A percentile compares a stretch with the other conserved stretches of the same genome.
Evolutionary conservation across 2,329 filamentous ascomycete genomes (phyloP).

Genomic region (Zymoseptoria pseudotritici): DNA sequence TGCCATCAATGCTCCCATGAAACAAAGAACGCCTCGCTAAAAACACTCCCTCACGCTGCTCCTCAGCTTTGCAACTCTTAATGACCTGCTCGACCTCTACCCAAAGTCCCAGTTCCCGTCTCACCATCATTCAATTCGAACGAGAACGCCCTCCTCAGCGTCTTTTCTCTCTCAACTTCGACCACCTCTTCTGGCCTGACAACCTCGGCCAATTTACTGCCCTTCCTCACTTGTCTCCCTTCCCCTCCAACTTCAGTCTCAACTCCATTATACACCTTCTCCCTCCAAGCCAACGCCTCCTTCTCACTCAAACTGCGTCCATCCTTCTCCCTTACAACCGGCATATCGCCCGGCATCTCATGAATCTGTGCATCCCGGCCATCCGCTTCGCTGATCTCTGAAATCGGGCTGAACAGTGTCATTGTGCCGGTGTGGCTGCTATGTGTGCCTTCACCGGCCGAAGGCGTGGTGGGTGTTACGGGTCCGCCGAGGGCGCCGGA

Average conservation of each 20-base stretch:
- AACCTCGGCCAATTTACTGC: slow-evolving; percentile 12
- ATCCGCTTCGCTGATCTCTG: slow-evolving; percentile 21
- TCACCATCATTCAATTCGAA: slow-evolving; percentile 16
- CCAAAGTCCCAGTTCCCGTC: not conserved
- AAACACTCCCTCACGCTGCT: not conserved
- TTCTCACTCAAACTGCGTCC: slow-evolving; percentile 42
- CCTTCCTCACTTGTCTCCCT: slow-evolving; percentile 4
- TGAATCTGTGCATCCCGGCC: slow-evolving; percentile 28
- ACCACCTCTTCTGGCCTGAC: slow-evolving; percentile 22
- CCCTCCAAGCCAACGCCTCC: slow-evolving; percentile 40
- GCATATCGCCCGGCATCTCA: slow-evolving; percentile 51
- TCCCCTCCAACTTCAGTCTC: slow-evolving; percentile 21
- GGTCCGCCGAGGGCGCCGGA: slow-evolving; percentile 9
- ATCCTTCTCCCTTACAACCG: slow-evolving; percentile 44
- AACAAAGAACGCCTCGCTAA: not conserved
- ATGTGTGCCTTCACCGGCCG: slow-evolving; percentile 22
- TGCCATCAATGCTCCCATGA: not conserved
- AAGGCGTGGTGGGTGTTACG: slow-evolving; percentile 13
- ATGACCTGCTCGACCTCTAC: not conserved
- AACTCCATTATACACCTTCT: slow-evolving; percentile 40
- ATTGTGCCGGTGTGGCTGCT: slow-evolving; percentile 16
- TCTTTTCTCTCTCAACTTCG: slow-evolving; percentile 8
- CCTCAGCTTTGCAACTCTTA: not conserved
- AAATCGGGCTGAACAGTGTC: slow-evolving; percentile 18
- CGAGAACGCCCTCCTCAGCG: slow-evolving; percentile 17